phyloP scores from a whole-genome alignment of 805 yeast genomes.

The Jamesozyma spencerorum region DNA sequence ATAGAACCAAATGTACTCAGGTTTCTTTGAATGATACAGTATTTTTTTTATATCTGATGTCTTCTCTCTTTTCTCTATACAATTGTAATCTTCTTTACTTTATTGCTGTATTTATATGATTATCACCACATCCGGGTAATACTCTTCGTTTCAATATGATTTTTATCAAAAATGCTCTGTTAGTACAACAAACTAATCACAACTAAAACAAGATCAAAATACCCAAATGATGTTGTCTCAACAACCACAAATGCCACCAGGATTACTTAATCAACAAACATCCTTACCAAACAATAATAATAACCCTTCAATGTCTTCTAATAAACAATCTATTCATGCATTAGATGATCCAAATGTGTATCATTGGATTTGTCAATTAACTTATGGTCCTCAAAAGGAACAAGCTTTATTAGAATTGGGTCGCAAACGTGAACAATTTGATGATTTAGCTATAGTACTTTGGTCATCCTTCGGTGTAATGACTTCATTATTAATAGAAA shows the following conservation, averaged over 20 bases:
- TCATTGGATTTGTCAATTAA: constrained; percentile 82
- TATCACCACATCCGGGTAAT: no score
- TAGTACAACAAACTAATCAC: no score
- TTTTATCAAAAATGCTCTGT: no score
- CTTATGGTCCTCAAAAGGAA: constrained; percentile 85
- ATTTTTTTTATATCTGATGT: constrained; percentile 33
- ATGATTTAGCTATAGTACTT: constrained; percentile 81
- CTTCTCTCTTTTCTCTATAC: background rate
- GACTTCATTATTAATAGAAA: constrained; percentile 84
- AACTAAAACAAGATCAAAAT: background rate
- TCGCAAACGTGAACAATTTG: constrained; percentile 88
- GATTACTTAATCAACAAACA: no score
- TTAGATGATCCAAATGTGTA: constrained; percentile 74
- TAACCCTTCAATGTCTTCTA: no score
- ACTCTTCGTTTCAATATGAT: no score
- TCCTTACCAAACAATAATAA: no score
- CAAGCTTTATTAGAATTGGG: constrained; percentile 89
- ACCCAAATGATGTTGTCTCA: background rate
- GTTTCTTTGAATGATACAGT: constrained; percentile 30
- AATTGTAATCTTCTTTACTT: background rate
- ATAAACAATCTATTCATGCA: constrained; percentile 30
- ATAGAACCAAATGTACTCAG: constrained; percentile 27
- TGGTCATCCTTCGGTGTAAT: constrained; percentile 97
- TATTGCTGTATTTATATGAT: no score
- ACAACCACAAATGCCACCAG: background rate